Evolutionary conservation across 768 basidiomycete genomes (phyloP), one percentile per base, ranked within the genome.

Genomic region (Hygrophoropsis aurantiaca): DNA sequence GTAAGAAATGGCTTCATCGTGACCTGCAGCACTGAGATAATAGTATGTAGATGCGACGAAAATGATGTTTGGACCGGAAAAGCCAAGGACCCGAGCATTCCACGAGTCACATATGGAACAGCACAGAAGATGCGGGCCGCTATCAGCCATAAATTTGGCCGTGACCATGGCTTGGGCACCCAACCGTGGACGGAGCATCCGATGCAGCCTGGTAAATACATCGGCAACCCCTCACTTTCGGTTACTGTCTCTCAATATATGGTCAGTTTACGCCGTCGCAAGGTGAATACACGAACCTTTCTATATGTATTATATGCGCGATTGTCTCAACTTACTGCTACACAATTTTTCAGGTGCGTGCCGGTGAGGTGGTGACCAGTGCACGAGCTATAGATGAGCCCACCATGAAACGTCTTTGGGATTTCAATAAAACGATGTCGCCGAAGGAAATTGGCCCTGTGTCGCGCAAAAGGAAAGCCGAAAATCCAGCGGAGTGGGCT

Each of bases 101-200:
- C 49, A 8, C 40, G 54, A 3, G 49, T 24, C 4, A 56, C 59
- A 9, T 71, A 64, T 44, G 46, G 52, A 5, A 63, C 68, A 55
- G 70, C 68, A 0, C 69, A 71, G 47, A 71, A 71, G 36, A 67
- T 72, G 60, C 40, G 63, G 1, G 68, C 69, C 2, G 51, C 61
- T 3, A 57, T 61, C 23, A 67, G 64, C 0, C 60, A 67, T 46
- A 53, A 51, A 3, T 70, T 68, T 40, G 58, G 62, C 5, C 57
- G 57, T 18, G 37, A 59, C 10, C 47, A 51, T 38, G 53, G 57
- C 1, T 44, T 65, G 1, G 65, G 67, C 15, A 53, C 51, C 3
- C 40, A 57, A 10, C 50, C 59, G 3, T 71, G 70, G 70, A 53
- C 63, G 20, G 45, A 51, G 27, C 54, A 56, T 41, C 44, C 47